Base-by-base conservation (phyloP, 2,329 filamentous ascomycete species). In the Myrmaecium sp. region DNA sequence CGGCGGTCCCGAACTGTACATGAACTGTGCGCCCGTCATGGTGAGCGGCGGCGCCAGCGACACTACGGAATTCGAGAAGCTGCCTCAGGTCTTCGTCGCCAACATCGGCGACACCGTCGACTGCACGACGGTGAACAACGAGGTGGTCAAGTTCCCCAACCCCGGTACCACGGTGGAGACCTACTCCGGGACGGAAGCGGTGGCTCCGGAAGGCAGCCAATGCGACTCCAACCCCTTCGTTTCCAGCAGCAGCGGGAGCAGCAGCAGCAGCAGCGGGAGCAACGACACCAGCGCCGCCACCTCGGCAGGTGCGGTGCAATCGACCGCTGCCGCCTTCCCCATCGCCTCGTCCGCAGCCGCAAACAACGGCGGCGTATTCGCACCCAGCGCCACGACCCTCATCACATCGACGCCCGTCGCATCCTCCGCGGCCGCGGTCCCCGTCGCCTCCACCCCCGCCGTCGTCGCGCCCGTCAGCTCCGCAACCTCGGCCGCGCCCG, bases 1-100 rank as follows among this genome's bases (percentile, higher is more conserved):
- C 5, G 86, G 86, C 4, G 83, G 79, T 49, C 74, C 83, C 2
- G 86, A 95, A 48, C 75, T 93, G 62, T 93, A 93, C 64, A 92
- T 92, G 83, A 91, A 93, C 65, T 95, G 86, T 39, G 81, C 76
- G 0, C 70, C 79, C 0, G 55, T 91, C 29, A 66, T 60, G 0
- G 62, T 94, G 12, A 69, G 68, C 8, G 58, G 54, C 1, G 57
- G 58, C 18, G 51, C 56, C 2, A 48, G 50, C 28, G 66, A 69
- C 22, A 42, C 68, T 26, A 47, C 58, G 2, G 65, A 63, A 34
- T 66, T 74, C 34, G 44, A 69, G 19, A 52, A 56, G 0, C 73
- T 91, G 21, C 81, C 81, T 0, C 59, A 74, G 29, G 74, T 89
- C 67, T 68, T 83, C 21, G 58, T 73, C 1, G 73, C 75, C 36